A percentile compares a stretch with the other conserved stretches of the same genome.
Conservation (phyloP, 345 rosid genomes). For the Cardamine occulta region DNA sequence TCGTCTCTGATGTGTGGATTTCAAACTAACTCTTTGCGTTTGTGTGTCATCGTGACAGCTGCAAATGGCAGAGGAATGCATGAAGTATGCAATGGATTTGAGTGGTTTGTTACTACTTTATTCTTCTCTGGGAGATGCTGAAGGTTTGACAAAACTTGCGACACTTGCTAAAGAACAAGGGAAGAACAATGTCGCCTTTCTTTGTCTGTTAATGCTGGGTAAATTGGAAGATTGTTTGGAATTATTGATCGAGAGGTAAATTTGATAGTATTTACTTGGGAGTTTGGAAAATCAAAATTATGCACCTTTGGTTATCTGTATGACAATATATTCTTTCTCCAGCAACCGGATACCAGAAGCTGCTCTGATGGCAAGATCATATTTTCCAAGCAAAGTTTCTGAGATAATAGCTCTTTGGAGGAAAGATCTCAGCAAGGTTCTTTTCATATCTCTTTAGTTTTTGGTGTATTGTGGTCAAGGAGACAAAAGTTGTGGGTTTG, state of each 20-base stretch:
- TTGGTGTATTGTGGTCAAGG: conserved; percentile 4
- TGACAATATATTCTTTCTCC: conserved; percentile 43
- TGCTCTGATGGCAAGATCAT: conserved; percentile 98
- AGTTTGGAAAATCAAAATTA: conserved; percentile 5
- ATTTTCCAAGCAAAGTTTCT: conserved; percentile 98
- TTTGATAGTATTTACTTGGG: conserved; percentile 29
- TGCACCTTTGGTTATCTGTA: conserved; percentile 18
- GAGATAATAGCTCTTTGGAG: conserved; percentile 97
- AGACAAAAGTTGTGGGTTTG: conserved; percentile 5
- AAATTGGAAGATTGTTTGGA: conserved; percentile 94
- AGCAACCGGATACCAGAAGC: conserved; percentile 99
- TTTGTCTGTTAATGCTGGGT: conserved; percentile 92
- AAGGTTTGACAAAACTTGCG: conserved; percentile 83
- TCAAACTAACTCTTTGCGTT: conserved; percentile 25
- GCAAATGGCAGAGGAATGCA: conserved; percentile 98
- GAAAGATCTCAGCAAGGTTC: conserved; percentile 91
- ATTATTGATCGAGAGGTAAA: conserved; percentile 91
- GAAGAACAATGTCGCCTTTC: conserved; percentile 95
- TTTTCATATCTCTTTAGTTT: conserved; percentile 13
- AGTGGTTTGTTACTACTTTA: conserved; percentile 95
- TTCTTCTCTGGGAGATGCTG: conserved; percentile 96
- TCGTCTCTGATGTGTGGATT: background rate
- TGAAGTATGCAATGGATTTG: conserved; percentile 89
- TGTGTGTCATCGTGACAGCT: conserved; percentile 58
- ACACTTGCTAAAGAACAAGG: conserved; percentile 93